phyloP scores from a whole-genome alignment of 768 basidiomycete genomes.

The Kwoniella newhampshirensis region DNA sequence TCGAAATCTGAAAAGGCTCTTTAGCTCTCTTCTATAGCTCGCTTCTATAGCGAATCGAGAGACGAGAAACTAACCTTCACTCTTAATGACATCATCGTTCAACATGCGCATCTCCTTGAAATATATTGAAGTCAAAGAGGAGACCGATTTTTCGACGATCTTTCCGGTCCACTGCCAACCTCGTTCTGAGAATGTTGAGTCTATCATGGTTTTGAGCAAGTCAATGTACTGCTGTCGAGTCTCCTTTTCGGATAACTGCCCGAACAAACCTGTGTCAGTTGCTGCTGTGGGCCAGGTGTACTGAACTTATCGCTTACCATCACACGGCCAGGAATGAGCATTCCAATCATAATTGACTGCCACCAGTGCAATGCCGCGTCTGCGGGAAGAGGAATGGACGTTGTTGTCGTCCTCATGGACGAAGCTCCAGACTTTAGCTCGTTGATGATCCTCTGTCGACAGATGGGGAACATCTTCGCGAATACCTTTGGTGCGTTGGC shows the following conservation, averaged over 20 bases:
- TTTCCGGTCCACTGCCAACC: conserved; percentile 80
- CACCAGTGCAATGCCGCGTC: conserved; percentile 86
- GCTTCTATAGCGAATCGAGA: too few relatives aligned
- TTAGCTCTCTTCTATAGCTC: not conserved
- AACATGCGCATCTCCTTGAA: conserved; percentile 77
- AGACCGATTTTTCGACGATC: conserved; percentile 67
- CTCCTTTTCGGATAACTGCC: conserved; percentile 28
- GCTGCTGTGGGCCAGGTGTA: not conserved
- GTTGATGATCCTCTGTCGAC: conserved; percentile 70
- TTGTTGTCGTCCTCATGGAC: conserved; percentile 66
- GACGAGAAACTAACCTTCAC: conserved; percentile 60
- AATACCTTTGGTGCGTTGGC: conserved; percentile 73
- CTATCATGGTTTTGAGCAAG: conserved; percentile 65
- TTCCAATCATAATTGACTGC: conserved; percentile 41
- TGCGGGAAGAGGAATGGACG: conserved; percentile 58
- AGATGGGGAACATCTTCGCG: conserved; percentile 75
- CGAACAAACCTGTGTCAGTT: conserved; percentile 5
- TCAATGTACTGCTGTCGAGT: conserved; percentile 30
- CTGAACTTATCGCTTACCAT: conserved; percentile 17
- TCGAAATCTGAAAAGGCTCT: conserved; percentile 61
- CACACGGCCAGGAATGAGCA: conserved; percentile 33
- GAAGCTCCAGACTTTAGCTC: conserved; percentile 74
- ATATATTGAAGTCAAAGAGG: conserved; percentile 77
- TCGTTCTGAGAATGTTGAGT: conserved; percentile 73
- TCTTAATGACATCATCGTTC: conserved; percentile 72